Evolutionary conservation across 177 flowering plant genomes (phyloP).

Genomic region (Vitis hybrid): DNA sequence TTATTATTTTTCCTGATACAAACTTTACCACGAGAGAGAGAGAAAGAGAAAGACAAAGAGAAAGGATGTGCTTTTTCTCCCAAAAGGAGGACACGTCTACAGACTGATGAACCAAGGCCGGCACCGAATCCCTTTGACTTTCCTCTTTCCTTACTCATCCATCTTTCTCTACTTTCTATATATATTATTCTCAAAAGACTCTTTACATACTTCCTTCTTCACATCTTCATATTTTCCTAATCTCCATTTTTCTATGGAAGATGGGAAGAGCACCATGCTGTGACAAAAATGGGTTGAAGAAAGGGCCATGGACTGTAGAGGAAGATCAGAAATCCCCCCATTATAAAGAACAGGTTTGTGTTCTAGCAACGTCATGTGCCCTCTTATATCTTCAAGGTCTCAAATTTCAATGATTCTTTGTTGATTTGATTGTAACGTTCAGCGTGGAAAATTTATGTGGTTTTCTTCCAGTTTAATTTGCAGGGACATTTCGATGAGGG

Average conservation of each 20-base stretch:
- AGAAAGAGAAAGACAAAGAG: neutral
- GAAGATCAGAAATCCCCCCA: too few relatives aligned
- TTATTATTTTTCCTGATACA: neutral
- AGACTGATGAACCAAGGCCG: conserved; percentile 13
- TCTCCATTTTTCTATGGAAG: neutral
- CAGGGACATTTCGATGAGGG: too few relatives aligned
- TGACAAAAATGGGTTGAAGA: conserved; percentile 39
- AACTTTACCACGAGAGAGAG: neutral
- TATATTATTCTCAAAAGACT: neutral
- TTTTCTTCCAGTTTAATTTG: too few relatives aligned
- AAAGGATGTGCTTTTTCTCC: neutral
- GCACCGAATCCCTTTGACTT: conserved; percentile 35
- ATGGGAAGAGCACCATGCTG: conserved; percentile 28
- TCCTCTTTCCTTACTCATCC: neutral
- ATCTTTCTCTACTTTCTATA: neutral
- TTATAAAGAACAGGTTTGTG: too few relatives aligned
- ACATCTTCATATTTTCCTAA: neutral
- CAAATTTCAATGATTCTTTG: too few relatives aligned
- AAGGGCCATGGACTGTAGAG: conserved; percentile 40
- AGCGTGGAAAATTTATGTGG: too few relatives aligned
- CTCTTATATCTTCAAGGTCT: too few relatives aligned
- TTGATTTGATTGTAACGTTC: too few relatives aligned
- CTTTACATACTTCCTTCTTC: neutral
- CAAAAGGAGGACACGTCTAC: conserved; percentile 13
- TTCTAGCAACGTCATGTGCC: too few relatives aligned